These are phyloP conservation scores for Kwoniella mangroviensis DNA, from an alignment of 768 basidiomycete species.

Conservation along the genomic window DNA sequence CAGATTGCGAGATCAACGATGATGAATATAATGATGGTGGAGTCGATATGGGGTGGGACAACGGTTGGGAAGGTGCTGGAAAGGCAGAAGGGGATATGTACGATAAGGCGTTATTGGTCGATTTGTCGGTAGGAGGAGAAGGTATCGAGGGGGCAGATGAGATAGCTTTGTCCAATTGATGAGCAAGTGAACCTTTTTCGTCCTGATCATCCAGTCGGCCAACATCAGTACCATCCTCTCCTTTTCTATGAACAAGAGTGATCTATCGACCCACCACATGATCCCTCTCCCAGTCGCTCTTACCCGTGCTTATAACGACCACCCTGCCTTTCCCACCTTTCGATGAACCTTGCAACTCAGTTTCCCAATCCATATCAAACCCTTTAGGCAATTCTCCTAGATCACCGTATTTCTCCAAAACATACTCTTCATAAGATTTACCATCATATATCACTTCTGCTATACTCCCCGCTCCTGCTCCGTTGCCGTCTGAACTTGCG, in stretches of 20 bases:
- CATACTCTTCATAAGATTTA: slow-evolving; percentile 56
- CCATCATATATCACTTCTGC: slow-evolving; percentile 47
- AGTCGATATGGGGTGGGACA: slow-evolving; percentile 61
- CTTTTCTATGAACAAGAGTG: neutral
- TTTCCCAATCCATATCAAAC: slow-evolving; percentile 78
- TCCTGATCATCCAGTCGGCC: no score
- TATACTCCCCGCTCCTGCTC: slow-evolving; percentile 47
- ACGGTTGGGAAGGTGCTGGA: slow-evolving; percentile 17
- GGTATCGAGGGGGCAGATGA: slow-evolving; percentile 28
- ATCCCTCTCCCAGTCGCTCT: slow-evolving; percentile 83
- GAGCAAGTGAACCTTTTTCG: slow-evolving; percentile 72
- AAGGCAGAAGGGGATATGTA: slow-evolving; percentile 23
- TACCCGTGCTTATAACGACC: slow-evolving; percentile 84
- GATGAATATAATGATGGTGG: slow-evolving; percentile 79
- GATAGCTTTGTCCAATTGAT: slow-evolving; percentile 60
- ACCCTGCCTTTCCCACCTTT: slow-evolving; percentile 85
- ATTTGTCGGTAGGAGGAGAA: slow-evolving; percentile 4
- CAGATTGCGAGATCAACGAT: slow-evolving; percentile 74
- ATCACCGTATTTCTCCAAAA: slow-evolving; percentile 35
- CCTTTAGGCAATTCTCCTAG: slow-evolving; percentile 67
- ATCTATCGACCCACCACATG: slow-evolving; percentile 62
- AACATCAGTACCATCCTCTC: no score
- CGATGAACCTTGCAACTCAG: slow-evolving; percentile 81
- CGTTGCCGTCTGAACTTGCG: slow-evolving; percentile 61
- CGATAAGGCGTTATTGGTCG: slow-evolving; percentile 15